Evolutionary conservation across 1,139 yeast species (phyloP), one percentile per base, ranked within the genome.

Genomic region (Zhuliangozyma parablackwelliae): DNA sequence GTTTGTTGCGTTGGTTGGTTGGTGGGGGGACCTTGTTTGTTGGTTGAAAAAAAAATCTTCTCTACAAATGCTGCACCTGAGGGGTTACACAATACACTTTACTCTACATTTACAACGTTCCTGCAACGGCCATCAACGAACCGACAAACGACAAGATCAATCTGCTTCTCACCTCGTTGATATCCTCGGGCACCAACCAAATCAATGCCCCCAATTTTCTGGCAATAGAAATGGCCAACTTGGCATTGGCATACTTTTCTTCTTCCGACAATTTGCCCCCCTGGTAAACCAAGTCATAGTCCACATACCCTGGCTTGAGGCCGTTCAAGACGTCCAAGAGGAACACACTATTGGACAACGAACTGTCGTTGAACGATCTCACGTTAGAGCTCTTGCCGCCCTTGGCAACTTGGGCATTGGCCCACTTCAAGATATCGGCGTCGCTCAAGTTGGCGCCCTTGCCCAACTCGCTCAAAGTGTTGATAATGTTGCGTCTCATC

Each of bases 131-230:
- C 98, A 92, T 92, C 63, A 92, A 78, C 42, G 96, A 86, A 41
- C 97, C 98, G 42, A 92, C 88, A 60, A 92, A 92, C 1, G 98
- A 89, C 58, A 90, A 77, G 40, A 92, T 85, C 67, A 92, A 80
- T 61, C 97, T 81, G 35, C 95, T 74, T 66, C 98, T 84, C 31
- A 94, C 97, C 65, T 90, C 97, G 52, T 82, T 87, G 54, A 92
- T 92, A 69, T 92, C 99, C 63, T 92, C 99, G n/a, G 99, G 99
- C 24, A 92, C 96, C 53, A 92, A 75, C 97, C 97, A 92, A 53
- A 92, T 92, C 59, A 94, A 79, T 31, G 97, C 98, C 42, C 99
- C 99, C 50, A 92, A 69, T 63, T 94, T 92, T 75, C 99, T 85
- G 28, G 98, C 98, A 56, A 92, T 92, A 2, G 98, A 92, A 59